Base-by-base conservation (phyloP, 2,329 filamentous ascomycete genomes). In the Aspergillus persii region DNA sequence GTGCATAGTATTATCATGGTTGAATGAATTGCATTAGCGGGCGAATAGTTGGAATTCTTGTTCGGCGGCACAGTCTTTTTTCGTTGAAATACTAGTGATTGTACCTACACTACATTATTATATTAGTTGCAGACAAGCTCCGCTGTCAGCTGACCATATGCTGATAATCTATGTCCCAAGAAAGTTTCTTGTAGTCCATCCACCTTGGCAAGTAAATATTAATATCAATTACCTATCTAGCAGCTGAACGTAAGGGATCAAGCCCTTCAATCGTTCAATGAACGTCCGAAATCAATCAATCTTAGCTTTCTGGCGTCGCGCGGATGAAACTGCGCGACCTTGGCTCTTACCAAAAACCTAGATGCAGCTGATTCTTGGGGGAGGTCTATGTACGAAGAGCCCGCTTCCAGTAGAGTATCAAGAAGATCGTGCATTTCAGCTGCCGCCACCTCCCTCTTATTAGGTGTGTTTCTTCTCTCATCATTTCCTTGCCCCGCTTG, bases 321-420 rank as follows among this genome's bases (percentile, higher is more conserved):
- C 1, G 82, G 81, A 67, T 84, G 80, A 53, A 83, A 83, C 60
- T 84, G 81, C 12, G 83, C 83, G 57, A 85, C 78, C 67, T 83
- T 85, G 9, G 81, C 80, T 64, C 80, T 76, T 15, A 85, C 79
- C 36, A 85, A 68, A 61, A 84, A 84, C 48, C 83, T 74, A 6
- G 81, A 80, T 15, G 80, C 79, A 12, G 82, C 83, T 41, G 81
- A 82, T 57, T 85, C 83, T 36, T 76, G 73, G 30, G 77, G 68
- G 18, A 85, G 66, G 29, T 78, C 72, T 50, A 81, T 76, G 63
- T 85, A 85, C 3, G 76, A 77, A 26, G 76, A 75, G 12, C 77
- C 73, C 3, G 77, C 77, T 39, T 78, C 77, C 56, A 84, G 68
- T 18, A 85, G 68, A 48, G 76, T 69, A 55, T 79, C 71, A n/a